Conservation (phyloP, 2,329 filamentous ascomycete species). For the Aspergillus terreus region DNA sequence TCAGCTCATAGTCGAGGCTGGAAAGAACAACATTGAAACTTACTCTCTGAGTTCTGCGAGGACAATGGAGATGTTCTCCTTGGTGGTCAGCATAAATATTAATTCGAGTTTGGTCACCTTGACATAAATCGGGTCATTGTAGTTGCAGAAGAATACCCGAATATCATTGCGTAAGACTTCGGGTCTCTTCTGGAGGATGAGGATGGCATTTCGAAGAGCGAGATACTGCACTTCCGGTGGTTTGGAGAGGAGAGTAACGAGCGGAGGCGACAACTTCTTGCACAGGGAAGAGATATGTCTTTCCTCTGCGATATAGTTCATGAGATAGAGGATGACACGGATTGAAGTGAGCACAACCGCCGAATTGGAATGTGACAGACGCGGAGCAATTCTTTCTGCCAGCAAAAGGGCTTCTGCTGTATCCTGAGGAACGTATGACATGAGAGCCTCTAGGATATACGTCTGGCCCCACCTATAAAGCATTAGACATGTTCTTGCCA, state of each 20-base stretch:
- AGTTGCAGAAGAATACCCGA: slow-evolving; percentile 99
- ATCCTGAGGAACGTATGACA: slow-evolving; percentile 96
- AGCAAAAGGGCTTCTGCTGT: slow-evolving; percentile 81
- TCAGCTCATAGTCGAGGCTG: slow-evolving; percentile 4
- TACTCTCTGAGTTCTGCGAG: slow-evolving; percentile 88
- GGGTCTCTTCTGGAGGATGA: slow-evolving; percentile 88
- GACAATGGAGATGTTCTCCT: slow-evolving; percentile 93
- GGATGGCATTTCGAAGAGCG: slow-evolving; percentile 83
- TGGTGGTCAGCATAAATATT: slow-evolving; percentile 97
- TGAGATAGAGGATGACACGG: slow-evolving; percentile 90
- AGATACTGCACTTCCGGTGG: slow-evolving; percentile 98
- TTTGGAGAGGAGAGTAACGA: slow-evolving; percentile 92
- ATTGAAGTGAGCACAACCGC: slow-evolving; percentile 95
- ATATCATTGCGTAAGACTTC: slow-evolving; percentile 96
- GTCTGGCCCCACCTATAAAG: slow-evolving; percentile 86
- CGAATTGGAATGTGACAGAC: slow-evolving; percentile 93
- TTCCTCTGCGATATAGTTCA: slow-evolving; percentile 96
- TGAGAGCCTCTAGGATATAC: slow-evolving; percentile 94
- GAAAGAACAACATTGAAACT: slow-evolving; percentile 22
- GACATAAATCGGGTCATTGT: slow-evolving; percentile 99
- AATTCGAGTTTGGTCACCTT: slow-evolving; percentile 98
- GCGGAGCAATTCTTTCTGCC: slow-evolving; percentile 90
- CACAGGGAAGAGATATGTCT: slow-evolving; percentile 84
- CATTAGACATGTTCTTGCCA: slow-evolving; percentile 9
- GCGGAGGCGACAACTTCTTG: slow-evolving; percentile 87